Conservation (phyloP, 192 early-diverging fungal genomes). For the Gaertneriomyces sp. region DNA sequence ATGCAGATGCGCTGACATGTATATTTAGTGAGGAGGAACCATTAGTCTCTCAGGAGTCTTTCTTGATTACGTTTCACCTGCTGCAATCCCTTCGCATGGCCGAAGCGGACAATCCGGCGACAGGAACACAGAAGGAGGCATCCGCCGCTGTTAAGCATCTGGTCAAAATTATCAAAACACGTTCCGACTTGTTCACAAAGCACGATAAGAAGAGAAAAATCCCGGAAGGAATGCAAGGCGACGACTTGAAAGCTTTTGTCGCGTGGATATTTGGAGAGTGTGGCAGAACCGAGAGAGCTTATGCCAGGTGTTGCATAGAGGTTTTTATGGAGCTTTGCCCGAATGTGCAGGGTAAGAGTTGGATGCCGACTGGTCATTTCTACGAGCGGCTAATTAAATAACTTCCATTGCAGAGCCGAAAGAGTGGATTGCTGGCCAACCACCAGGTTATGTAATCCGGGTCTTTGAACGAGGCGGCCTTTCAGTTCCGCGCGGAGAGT, state of each 20-base stretch:
- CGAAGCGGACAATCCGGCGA: constrained; percentile 55
- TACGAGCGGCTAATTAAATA: background rate
- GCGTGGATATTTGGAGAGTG: constrained; percentile 61
- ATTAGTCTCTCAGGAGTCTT: constrained; percentile 62
- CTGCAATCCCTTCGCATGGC: constrained; percentile 59
- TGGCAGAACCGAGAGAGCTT: constrained; percentile 46
- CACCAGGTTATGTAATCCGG: background rate
- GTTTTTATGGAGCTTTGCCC: constrained; percentile 58
- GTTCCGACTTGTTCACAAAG: constrained; percentile 46
- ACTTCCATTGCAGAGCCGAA: constrained; percentile 6
- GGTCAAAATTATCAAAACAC: constrained; percentile 57
- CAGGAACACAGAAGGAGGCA: constrained; percentile 53
- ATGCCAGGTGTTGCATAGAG: constrained; percentile 60
- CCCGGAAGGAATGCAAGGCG: constrained; percentile 26
- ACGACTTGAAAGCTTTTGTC: constrained; percentile 48
- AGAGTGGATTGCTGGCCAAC: constrained; percentile 6
- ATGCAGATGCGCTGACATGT: background rate
- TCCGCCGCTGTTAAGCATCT: constrained; percentile 54
- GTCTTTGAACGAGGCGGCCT: constrained; percentile 10
- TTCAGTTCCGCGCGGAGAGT: background rate
- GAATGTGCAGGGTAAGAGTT: constrained; percentile 4
- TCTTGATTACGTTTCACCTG: constrained; percentile 68
- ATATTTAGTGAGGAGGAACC: constrained; percentile 61
- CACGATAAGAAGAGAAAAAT: too few species aligned
- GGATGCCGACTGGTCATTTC: background rate